Evolutionary conservation across 352 stramenopile species (phyloP).

Genomic region (Globisporangium echinulatum): DNA sequence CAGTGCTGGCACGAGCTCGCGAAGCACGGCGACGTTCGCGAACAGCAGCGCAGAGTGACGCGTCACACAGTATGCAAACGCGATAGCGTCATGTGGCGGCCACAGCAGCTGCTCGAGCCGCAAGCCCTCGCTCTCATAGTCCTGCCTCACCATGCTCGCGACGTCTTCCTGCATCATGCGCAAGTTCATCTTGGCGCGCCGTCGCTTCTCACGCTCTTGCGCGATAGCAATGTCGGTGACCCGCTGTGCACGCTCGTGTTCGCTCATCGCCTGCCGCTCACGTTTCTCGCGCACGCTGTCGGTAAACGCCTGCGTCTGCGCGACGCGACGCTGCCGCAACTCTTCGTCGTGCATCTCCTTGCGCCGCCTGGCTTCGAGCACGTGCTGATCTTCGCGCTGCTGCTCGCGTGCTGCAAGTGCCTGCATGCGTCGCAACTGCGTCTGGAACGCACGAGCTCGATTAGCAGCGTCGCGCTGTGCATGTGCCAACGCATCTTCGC

Average conservation of each 20-base stretch:
- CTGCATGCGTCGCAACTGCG: conserved; percentile 37
- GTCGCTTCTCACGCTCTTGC: conserved; percentile 23
- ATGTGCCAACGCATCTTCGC: conserved; percentile 31
- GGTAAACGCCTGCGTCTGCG: conserved; percentile 22
- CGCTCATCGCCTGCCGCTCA: conserved; percentile 39
- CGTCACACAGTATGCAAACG: conserved; percentile 20
- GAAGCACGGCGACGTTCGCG: conserved; percentile 37
- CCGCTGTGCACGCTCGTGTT: conserved; percentile 25
- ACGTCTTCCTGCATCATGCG: conserved; percentile 65
- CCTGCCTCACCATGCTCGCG: conserved; percentile 31
- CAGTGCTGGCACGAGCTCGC: conserved; percentile 21
- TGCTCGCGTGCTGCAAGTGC: conserved; percentile 26
- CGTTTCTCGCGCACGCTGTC: conserved; percentile 30
- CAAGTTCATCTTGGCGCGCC: conserved; percentile 27
- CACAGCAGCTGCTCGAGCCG: conserved; percentile 47
- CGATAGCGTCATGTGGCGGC: conserved; percentile 25
- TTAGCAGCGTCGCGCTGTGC: conserved; percentile 7
- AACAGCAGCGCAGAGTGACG: conserved; percentile 29
- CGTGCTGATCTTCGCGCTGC: conserved; percentile 22
- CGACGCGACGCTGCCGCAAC: conserved; percentile 33
- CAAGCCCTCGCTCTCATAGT: conserved; percentile 42
- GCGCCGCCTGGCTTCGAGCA: conserved; percentile 45
- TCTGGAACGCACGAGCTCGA: conserved; percentile 26
- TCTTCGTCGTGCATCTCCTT: conserved; percentile 68
- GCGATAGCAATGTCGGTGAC: conserved; percentile 9